Evolutionary conservation across 345 rosid species (phyloP).

Genomic region (Citrus trifoliata): DNA sequence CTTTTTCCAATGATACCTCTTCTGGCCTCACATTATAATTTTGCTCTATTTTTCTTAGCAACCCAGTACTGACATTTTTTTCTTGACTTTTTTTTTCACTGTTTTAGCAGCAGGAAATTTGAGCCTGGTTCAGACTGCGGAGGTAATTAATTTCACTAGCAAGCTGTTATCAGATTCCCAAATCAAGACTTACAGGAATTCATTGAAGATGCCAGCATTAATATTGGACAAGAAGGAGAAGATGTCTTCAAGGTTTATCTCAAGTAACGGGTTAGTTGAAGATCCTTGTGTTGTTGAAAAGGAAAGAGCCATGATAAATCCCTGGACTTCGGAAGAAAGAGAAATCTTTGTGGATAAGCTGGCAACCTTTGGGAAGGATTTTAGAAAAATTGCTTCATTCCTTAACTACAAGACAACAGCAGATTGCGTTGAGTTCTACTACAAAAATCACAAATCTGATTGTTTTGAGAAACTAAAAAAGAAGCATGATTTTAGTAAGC

Average conservation of each 20-base stretch:
- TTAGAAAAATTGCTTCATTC: conserved; percentile 76
- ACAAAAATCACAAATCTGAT: conserved; percentile 96
- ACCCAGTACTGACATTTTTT: neutral
- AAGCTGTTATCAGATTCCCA: conserved; percentile 51
- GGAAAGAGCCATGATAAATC: conserved; percentile 84
- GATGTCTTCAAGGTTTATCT: conserved; percentile 56
- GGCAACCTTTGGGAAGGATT: conserved; percentile 76
- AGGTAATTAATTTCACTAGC: conserved; percentile 46
- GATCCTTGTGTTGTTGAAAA: conserved; percentile 88
- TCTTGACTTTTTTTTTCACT: neutral
- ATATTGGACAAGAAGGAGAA: conserved; percentile 81
- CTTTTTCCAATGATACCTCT: neutral
- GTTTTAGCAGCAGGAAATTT: conserved; percentile 51
- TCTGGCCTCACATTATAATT: neutral
- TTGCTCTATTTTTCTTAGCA: neutral
- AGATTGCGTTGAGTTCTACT: conserved; percentile 93
- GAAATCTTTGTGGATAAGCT: conserved; percentile 76
- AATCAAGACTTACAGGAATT: conserved; percentile 53
- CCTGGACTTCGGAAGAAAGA: conserved; percentile 80
- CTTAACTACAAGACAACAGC: conserved; percentile 91
- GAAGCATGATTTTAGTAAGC: conserved; percentile 51
- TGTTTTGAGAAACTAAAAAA: conserved; percentile 80
- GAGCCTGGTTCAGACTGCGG: conserved; percentile 50
- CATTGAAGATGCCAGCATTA: conserved; percentile 81
- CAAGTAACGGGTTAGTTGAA: conserved; percentile 79